These are phyloP conservation scores for Arachis hypogaea DNA, from an alignment of 306 rosid genomes.

Conservation along the genomic window DNA sequence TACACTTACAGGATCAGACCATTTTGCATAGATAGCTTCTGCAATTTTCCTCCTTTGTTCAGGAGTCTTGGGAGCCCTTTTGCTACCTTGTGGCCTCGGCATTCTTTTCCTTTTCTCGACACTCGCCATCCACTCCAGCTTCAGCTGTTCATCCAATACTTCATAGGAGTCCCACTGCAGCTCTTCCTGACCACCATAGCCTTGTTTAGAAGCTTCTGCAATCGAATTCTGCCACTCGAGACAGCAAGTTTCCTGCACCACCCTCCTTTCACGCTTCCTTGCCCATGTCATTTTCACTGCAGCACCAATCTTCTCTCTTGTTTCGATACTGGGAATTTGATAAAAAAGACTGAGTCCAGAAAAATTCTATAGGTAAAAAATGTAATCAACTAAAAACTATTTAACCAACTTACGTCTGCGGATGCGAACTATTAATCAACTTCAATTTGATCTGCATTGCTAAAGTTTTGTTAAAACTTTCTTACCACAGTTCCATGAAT, in stretches of 20 bases:
- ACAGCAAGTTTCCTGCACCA: slow-evolving; percentile 70
- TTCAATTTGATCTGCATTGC: slow-evolving; percentile 84
- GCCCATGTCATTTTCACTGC: slow-evolving; percentile 79
- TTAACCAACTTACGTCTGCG: slow-evolving; percentile 65
- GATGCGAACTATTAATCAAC: slow-evolving; percentile 75
- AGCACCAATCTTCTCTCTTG: slow-evolving; percentile 68
- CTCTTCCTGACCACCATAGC: slow-evolving; percentile 71
- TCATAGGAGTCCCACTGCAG: slow-evolving; percentile 85
- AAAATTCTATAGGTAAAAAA: slow-evolving; percentile 9
- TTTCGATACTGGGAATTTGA: slow-evolving; percentile 64
- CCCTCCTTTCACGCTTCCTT: slow-evolving; percentile 59
- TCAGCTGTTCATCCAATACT: slow-evolving; percentile 57
- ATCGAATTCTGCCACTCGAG: slow-evolving; percentile 83
- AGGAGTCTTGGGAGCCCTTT: slow-evolving; percentile 80
- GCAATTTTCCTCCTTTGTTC: slow-evolving; percentile 90
- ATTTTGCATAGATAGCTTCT: slow-evolving; percentile 83
- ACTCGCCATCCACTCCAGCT: slow-evolving; percentile 63
- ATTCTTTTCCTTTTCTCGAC: slow-evolving; percentile 59
- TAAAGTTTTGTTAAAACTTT: slow-evolving; percentile 1
- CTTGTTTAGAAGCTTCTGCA: slow-evolving; percentile 82
- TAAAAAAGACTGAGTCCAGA: slow-evolving; percentile 25
- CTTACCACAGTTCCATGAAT: not conserved
- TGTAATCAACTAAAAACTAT: slow-evolving; percentile 12
- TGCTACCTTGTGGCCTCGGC: slow-evolving; percentile 55
- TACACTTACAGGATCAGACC: slow-evolving; percentile 86